phyloP scores from a whole-genome alignment of 2,329 filamentous ascomycete species.

The Aspergillus clavatus region DNA sequence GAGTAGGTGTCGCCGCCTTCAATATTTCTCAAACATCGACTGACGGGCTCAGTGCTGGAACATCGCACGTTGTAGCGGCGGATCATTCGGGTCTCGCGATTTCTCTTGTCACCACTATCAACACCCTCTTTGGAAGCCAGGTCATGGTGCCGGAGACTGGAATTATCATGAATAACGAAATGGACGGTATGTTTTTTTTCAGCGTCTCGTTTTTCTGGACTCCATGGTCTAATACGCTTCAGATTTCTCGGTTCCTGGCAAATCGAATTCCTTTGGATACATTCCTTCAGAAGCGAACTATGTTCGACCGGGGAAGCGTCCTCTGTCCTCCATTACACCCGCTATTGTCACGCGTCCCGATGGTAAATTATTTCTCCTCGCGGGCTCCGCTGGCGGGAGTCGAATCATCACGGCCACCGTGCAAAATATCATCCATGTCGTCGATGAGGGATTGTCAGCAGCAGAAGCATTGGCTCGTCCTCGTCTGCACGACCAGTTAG shows the following conservation, averaged over 20 bases:
- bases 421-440: slow-evolving; percentile 66
- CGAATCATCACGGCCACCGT: slow-evolving; percentile 77
- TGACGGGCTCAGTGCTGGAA: slow-evolving; percentile 40
- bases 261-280: slow-evolving; percentile 78
- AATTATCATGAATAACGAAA: slow-evolving; percentile 66
- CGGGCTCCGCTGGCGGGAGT: slow-evolving; percentile 75
- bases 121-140: slow-evolving; percentile 75
- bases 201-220: neutral
- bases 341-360: slow-evolving; percentile 67
- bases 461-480: slow-evolving; percentile 60
- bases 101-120: slow-evolving; percentile 80
- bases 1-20: slow-evolving; percentile 39
- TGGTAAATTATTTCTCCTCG: slow-evolving; percentile 60
- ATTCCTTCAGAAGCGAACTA: slow-evolving; percentile 75
- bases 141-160: slow-evolving; percentile 78
- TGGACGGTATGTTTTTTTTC: slow-evolving; percentile 51
- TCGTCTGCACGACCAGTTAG: slow-evolving; percentile 74
- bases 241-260: slow-evolving; percentile 81
- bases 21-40: neutral
- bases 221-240: slow-evolving; percentile 50
- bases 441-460: slow-evolving; percentile 61
- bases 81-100: slow-evolving; percentile 72
- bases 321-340: slow-evolving; percentile 76
- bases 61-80: slow-evolving; percentile 55
- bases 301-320: slow-evolving; percentile 73